phyloP scores from a whole-genome alignment of 2,329 filamentous ascomycete species.

The Lizonia empirigonia region DNA sequence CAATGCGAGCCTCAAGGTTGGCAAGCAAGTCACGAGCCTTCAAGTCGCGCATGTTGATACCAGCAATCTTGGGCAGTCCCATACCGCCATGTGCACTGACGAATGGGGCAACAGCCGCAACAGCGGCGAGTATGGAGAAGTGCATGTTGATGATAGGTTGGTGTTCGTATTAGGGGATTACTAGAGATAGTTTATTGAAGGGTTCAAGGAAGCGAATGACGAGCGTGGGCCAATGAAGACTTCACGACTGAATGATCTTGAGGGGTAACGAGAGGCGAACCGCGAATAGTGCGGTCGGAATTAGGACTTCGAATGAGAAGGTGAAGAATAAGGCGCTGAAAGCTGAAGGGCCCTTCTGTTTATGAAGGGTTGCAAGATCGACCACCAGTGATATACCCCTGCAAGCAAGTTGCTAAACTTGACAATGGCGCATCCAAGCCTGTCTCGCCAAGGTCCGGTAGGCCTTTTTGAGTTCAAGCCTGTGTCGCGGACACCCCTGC shows the following conservation, averaged over 20 bases:
- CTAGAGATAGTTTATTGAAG: slow-evolving; percentile 17
- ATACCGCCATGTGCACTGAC: slow-evolving; percentile 40
- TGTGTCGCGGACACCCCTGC: slow-evolving; percentile 17
- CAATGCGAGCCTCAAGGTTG: slow-evolving; percentile 34
- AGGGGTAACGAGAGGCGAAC: slow-evolving; percentile 24
- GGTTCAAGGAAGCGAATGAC: slow-evolving; percentile 39
- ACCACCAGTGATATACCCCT: slow-evolving; percentile 20
- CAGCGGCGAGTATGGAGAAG: slow-evolving; percentile 40
- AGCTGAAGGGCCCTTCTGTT: slow-evolving; percentile 17
- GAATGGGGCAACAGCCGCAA: slow-evolving; percentile 37
- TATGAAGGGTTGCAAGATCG: slow-evolving; percentile 30
- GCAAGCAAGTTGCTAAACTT: slow-evolving; percentile 31
- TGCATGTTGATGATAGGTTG: slow-evolving; percentile 34
- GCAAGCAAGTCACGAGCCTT: slow-evolving; percentile 43
- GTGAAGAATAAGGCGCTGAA: slow-evolving; percentile 16
- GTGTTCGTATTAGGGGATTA: slow-evolving; percentile 36
- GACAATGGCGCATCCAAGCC: slow-evolving; percentile 23
- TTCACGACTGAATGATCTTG: slow-evolving; percentile 36
- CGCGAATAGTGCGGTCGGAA: slow-evolving; percentile 22
- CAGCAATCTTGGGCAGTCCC: slow-evolving; percentile 41
- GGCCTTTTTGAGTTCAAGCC: slow-evolving; percentile 19
- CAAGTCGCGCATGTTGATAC: slow-evolving; percentile 43
- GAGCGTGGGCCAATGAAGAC: slow-evolving; percentile 33
- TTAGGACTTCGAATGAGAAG: slow-evolving; percentile 26
- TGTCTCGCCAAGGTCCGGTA: slow-evolving; percentile 20